A percentile compares a stretch with the other conserved stretches of the same genome.
phyloP scores from a whole-genome alignment of 2,329 filamentous ascomycete species.

The Aspergillus hortae region DNA sequence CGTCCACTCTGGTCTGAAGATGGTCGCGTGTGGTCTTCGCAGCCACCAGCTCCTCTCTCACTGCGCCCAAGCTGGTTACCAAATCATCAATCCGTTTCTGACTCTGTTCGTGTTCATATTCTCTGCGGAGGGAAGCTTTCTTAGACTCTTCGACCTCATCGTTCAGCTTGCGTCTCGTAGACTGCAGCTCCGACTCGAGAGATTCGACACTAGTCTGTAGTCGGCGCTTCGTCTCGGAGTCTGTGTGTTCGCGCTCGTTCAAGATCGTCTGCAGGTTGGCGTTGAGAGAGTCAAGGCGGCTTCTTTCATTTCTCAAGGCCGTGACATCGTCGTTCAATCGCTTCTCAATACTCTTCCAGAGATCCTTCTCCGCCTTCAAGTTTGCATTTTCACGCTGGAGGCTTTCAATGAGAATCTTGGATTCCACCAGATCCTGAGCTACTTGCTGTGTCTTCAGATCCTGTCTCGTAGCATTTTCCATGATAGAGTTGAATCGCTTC shows the following conservation, averaged over 20 bases:
- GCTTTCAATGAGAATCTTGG: constrained; percentile 75
- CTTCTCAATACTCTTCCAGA: constrained; percentile 92
- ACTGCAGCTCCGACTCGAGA: constrained; percentile 73
- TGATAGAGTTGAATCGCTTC: constrained; percentile 71
- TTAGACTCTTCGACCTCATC: constrained; percentile 81
- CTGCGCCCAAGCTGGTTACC: constrained; percentile 70
- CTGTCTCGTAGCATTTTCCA: constrained; percentile 82
- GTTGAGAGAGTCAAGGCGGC: constrained; percentile 76
- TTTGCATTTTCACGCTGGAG: constrained; percentile 88
- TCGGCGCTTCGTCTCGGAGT: constrained; percentile 76
- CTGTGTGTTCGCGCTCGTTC: constrained; percentile 84
- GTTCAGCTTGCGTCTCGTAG: constrained; percentile 76
- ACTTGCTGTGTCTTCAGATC: constrained; percentile 88
- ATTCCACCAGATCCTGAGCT: constrained; percentile 87
- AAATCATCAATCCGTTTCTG: constrained; percentile 93
- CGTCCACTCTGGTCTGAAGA: constrained; percentile 81
- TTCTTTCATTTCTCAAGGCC: constrained; percentile 75
- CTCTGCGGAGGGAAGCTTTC: constrained; percentile 76
- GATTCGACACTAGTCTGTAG: constrained; percentile 73
- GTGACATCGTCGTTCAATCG: constrained; percentile 87
- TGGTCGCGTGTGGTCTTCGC: constrained; percentile 87
- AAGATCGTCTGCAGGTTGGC: constrained; percentile 82
- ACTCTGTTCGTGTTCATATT: constrained; percentile 82
- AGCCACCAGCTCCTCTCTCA: constrained; percentile 80
- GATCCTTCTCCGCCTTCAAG: constrained; percentile 87